Evolutionary conservation across 768 basidiomycete genomes (phyloP).

Genomic region (Boletellus emodensis): DNA sequence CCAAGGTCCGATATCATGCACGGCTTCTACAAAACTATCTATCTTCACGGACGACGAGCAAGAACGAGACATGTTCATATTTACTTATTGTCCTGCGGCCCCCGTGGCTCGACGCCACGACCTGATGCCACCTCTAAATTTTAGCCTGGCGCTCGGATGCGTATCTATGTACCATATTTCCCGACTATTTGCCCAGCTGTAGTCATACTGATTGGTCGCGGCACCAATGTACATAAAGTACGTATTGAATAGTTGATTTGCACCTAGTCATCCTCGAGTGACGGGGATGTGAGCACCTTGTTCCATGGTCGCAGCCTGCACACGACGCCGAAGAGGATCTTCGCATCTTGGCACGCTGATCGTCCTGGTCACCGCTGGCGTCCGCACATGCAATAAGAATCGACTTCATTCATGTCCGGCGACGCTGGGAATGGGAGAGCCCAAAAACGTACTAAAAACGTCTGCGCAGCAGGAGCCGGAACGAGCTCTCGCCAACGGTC

Average conservation of each 20-base stretch:
- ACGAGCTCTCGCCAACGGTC: too few species aligned
- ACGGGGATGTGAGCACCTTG: slow-evolving; percentile 1
- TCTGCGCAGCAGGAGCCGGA: neutral
- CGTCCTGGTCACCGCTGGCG: slow-evolving; percentile 10
- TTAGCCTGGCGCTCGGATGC: slow-evolving; percentile 18
- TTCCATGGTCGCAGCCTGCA: neutral
- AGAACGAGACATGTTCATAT: slow-evolving; percentile 2
- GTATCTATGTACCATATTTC: slow-evolving; percentile 25
- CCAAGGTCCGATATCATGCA: slow-evolving; percentile 8
- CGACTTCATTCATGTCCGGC: slow-evolving; percentile 22
- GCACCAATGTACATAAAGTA: slow-evolving; percentile 21
- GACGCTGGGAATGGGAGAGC: neutral
- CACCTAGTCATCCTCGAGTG: neutral
- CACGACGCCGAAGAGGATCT: slow-evolving; percentile 12
- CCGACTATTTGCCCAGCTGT: slow-evolving; percentile 11
- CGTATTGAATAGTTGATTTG: slow-evolving; percentile 1
- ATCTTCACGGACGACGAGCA: slow-evolving; percentile 6
- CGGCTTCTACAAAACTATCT: slow-evolving; percentile 1
- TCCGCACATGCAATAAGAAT: slow-evolving; percentile 6
- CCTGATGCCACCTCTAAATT: neutral
- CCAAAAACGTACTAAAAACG: slow-evolving; percentile 9
- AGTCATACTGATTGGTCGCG: slow-evolving; percentile 1
- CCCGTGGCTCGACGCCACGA: slow-evolving; percentile 9
- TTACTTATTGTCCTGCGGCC: slow-evolving; percentile 12
- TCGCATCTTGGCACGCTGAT: slow-evolving; percentile 13